These are phyloP conservation scores for Ramaria sp. DNA, from an alignment of 768 basidiomycete genomes.

Conservation along the genomic window DNA sequence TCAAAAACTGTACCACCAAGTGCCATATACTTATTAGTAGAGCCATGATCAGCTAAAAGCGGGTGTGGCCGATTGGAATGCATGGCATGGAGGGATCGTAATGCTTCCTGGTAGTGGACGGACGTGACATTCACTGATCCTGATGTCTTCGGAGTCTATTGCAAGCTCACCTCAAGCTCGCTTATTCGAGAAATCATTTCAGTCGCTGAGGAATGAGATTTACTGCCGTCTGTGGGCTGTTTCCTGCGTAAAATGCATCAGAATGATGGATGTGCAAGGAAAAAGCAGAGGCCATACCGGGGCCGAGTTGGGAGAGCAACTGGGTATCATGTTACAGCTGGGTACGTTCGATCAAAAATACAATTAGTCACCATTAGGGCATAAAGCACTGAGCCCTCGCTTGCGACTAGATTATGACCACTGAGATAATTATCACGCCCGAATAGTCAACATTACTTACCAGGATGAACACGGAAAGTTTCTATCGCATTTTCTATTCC, in stretches of 20 bases:
- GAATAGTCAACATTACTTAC: too few species aligned
- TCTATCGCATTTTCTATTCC: conserved; percentile 2
- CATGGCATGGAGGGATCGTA: not conserved
- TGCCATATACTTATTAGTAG: too few species aligned
- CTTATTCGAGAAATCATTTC: not conserved
- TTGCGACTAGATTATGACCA: not conserved
- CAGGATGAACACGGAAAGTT: conserved; percentile 5
- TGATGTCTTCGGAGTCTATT: not conserved
- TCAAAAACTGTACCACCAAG: not conserved
- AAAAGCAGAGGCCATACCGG: not conserved
- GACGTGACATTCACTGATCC: not conserved
- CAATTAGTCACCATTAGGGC: not conserved
- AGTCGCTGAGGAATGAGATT: not conserved
- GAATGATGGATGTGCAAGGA: not conserved
- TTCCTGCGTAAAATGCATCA: not conserved
- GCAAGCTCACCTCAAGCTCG: not conserved
- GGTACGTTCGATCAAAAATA: not conserved
- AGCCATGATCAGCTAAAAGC: not conserved
- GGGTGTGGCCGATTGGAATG: conserved; percentile 2
- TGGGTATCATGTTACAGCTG: not conserved
- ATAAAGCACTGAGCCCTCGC: not conserved
- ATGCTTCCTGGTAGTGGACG: not conserved
- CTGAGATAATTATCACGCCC: too few species aligned
- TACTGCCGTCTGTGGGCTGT: too few species aligned
- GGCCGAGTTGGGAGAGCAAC: conserved; percentile 1